Percentiles rank a stretch among this genome's conserved stretches.
These are phyloP conservation scores for Camellia lanceoleosa DNA, from an alignment of 148 eudicot species.

Conservation along the genomic window DNA sequence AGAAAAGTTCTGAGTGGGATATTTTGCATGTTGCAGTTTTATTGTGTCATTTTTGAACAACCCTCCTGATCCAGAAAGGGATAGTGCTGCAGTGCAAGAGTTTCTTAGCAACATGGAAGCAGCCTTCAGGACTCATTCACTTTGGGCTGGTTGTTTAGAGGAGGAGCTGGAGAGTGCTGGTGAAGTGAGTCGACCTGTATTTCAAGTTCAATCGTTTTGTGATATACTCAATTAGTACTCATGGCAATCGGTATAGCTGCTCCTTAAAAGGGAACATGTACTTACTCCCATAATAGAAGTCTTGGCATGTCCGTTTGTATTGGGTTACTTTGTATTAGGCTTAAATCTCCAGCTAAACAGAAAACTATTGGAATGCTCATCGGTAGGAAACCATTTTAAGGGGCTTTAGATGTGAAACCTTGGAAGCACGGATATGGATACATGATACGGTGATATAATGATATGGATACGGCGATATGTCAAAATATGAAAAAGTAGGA, in stretches of 20 bases:
- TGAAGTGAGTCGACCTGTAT: conserved; percentile 56
- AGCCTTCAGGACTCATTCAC: conserved; percentile 87
- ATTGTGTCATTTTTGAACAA: conserved; percentile 81
- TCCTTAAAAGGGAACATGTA: not conserved
- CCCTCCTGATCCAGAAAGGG: conserved; percentile 84
- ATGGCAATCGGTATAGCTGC: not conserved
- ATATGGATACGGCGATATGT: no score
- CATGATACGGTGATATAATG: no score
- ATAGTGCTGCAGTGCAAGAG: conserved; percentile 88
- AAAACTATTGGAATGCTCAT: not conserved
- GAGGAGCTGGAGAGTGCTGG: conserved; percentile 95
- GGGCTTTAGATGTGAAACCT: not conserved
- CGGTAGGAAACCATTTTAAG: not conserved
- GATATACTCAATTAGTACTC: not conserved
- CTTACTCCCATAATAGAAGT: not conserved
- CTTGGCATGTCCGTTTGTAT: not conserved
- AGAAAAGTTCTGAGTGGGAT: not conserved
- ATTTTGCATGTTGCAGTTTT: conserved; percentile 55
- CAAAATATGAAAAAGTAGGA: no score
- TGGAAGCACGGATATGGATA: not conserved
- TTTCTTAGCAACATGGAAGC: conserved; percentile 89
- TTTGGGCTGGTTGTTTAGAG: conserved; percentile 93
- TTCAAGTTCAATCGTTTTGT: not conserved
- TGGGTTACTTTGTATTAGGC: not conserved
- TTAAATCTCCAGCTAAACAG: not conserved